Conservation (phyloP, 1,284 basidiomycete species). For the Irpex rosettiformis region DNA sequence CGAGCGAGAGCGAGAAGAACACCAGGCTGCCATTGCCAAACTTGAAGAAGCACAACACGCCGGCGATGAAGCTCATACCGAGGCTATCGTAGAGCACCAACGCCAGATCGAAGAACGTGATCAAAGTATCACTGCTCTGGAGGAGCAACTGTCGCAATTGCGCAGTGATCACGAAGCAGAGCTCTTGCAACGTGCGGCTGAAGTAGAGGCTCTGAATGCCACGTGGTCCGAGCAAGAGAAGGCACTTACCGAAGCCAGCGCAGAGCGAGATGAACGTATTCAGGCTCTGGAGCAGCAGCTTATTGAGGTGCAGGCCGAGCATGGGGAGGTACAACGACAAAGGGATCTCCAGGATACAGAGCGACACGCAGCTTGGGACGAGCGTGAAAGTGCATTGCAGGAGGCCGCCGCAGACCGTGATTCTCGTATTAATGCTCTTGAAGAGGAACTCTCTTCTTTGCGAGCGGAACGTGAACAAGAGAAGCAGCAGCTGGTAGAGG, state of each 20-base stretch:
- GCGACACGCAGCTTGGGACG: conserved; percentile 5
- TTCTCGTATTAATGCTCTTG: conserved; percentile 6
- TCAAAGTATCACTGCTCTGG: background rate
- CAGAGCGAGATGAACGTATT: conserved; percentile 1
- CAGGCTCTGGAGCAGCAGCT: conserved; percentile 5
- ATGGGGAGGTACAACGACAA: background rate
- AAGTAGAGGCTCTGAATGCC: background rate
- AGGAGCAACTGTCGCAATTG: background rate
- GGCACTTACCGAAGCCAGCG: background rate
- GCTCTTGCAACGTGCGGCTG: conserved; percentile 2
- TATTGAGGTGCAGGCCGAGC: background rate
- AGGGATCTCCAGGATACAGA: background rate
- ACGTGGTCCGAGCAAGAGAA: conserved; percentile 3
- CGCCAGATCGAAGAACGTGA: background rate
- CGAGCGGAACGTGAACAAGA: conserved; percentile 12
- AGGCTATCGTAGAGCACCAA: background rate
- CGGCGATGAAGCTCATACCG: background rate
- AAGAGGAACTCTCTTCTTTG: conserved; percentile 4
- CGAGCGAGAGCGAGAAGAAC: background rate
- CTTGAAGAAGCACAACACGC: conserved; percentile 3
- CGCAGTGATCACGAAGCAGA: background rate
- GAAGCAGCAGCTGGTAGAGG: background rate
- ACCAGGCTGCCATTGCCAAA: background rate
- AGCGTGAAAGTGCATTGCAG: conserved; percentile 1
- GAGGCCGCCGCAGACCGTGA: conserved; percentile 5